Conservation (phyloP, 306 rosid genomes). For the Rosa persica region DNA sequence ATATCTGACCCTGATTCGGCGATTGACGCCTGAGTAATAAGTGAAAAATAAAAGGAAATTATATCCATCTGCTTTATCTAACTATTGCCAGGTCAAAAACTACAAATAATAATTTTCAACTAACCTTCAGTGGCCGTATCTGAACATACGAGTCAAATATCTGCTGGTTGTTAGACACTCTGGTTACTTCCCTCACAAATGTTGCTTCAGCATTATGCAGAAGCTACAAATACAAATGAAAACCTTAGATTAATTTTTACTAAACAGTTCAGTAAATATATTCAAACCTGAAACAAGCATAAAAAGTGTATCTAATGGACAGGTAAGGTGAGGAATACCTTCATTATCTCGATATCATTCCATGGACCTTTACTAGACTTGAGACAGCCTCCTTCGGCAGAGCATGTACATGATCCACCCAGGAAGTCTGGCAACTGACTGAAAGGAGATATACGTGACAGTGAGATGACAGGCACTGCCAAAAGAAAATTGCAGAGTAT, state of each 20-base stretch:
- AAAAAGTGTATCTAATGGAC: neutral
- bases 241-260: slow-evolving; percentile 28
- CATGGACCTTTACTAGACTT: slow-evolving; percentile 89
- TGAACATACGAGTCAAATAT: slow-evolving; percentile 46
- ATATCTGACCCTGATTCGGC: slow-evolving; percentile 76
- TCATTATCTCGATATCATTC: slow-evolving; percentile 86
- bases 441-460: slow-evolving; percentile 34
- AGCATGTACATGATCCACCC: slow-evolving; percentile 89
- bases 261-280: slow-evolving; percentile 24
- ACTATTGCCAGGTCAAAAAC: slow-evolving; percentile 13
- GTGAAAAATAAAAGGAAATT: neutral
- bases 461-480: slow-evolving; percentile 11
- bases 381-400: slow-evolving; percentile 84
- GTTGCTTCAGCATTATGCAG: slow-evolving; percentile 61
- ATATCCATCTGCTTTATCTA: slow-evolving; percentile 2
- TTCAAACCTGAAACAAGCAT: slow-evolving; percentile 12
- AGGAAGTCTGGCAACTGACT: slow-evolving; percentile 94
- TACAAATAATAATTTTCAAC: slow-evolving; percentile 23
- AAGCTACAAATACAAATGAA: slow-evolving; percentile 71
- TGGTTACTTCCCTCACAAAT: slow-evolving; percentile 64
- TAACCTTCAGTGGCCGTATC: slow-evolving; percentile 57
- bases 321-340: slow-evolving; percentile 39
- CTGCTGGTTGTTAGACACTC: slow-evolving; percentile 43
- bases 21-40: slow-evolving; percentile 54
- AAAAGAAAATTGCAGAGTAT: slow-evolving; percentile 1